Evolutionary conservation across 306 rosid genomes (phyloP).

Genomic region (Potentilla sterilis): DNA sequence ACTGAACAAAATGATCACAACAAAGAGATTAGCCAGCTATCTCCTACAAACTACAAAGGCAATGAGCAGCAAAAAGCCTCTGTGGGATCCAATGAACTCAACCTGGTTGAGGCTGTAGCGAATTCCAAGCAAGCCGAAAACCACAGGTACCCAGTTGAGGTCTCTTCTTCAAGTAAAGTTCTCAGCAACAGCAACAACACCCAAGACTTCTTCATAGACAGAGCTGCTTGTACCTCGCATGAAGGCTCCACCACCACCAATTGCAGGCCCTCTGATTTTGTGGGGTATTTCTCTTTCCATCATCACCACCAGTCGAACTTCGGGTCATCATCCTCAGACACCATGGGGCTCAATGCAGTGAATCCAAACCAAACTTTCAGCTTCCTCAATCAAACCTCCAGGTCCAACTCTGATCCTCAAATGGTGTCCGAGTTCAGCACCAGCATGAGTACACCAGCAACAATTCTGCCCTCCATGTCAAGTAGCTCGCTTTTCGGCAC

Average conservation of each 20-base stretch:
- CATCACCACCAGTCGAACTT: constrained; percentile 41
- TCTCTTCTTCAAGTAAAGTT: constrained; percentile 33
- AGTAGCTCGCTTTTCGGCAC: constrained; percentile 17
- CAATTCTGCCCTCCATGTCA: constrained; percentile 40
- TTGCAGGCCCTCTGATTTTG: constrained; percentile 52
- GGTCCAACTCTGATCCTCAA: constrained; percentile 29
- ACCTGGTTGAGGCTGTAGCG: constrained; percentile 25
- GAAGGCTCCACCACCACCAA: constrained; percentile 36
- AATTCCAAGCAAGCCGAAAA: constrained; percentile 33
- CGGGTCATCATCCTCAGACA: constrained; percentile 29
- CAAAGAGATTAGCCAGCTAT: constrained; percentile 23
- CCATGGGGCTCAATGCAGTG: constrained; percentile 28
- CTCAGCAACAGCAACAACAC: constrained; percentile 29
- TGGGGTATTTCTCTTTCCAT: constrained; percentile 55
- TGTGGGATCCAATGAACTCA: constrained; percentile 45
- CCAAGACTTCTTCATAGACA: constrained; percentile 59
- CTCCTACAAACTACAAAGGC: constrained; percentile 27
- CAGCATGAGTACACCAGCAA: constrained; percentile 22
- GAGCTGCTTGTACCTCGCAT: constrained; percentile 29
- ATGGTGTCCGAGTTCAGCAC: constrained; percentile 45
- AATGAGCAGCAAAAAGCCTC: constrained; percentile 47
- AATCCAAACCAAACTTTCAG: constrained; percentile 45
- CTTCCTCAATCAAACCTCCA: constrained; percentile 44
- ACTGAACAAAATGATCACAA: constrained; percentile 28
- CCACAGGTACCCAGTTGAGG: constrained; percentile 38